Evolutionary conservation across 345 rosid species (phyloP).

Genomic region (Heritiera littoralis): DNA sequence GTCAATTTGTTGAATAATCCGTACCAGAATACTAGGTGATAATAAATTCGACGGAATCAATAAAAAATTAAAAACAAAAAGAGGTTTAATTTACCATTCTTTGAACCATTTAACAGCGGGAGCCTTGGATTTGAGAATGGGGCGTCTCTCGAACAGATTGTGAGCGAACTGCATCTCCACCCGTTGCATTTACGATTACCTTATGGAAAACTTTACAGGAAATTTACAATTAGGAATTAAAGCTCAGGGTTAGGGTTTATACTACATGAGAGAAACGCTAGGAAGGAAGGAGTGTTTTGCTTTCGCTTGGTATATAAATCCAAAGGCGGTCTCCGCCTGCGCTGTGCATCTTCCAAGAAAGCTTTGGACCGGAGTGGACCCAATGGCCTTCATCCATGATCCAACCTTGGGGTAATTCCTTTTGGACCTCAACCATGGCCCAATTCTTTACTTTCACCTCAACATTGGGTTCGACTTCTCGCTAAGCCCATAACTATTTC

Average conservation of each 20-base stretch:
- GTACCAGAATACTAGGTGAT: neutral
- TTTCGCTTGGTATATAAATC: too few relatives aligned
- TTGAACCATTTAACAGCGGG: constrained; percentile 88
- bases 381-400: neutral
- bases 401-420: neutral
- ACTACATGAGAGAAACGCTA: neutral
- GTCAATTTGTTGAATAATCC: neutral
- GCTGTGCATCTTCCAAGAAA: neutral
- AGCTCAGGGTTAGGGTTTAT: constrained; percentile 15
- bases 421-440: neutral
- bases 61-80: neutral
- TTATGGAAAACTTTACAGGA: neutral
- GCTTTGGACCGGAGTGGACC: neutral
- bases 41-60: neutral
- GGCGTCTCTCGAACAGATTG: constrained; percentile 72
- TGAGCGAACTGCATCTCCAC: constrained; percentile 56
- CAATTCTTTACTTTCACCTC: neutral
- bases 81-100: constrained; percentile 56
- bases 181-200: neutral
- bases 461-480: neutral
- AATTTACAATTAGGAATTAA: neutral
- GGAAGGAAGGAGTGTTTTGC: neutral
- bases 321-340: neutral
- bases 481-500: neutral
- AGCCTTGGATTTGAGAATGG: constrained; percentile 60